These are phyloP conservation scores for Debaryomyces subglobosus DNA, from an alignment of 1,139 yeast genomes.

Conservation along the genomic window DNA sequence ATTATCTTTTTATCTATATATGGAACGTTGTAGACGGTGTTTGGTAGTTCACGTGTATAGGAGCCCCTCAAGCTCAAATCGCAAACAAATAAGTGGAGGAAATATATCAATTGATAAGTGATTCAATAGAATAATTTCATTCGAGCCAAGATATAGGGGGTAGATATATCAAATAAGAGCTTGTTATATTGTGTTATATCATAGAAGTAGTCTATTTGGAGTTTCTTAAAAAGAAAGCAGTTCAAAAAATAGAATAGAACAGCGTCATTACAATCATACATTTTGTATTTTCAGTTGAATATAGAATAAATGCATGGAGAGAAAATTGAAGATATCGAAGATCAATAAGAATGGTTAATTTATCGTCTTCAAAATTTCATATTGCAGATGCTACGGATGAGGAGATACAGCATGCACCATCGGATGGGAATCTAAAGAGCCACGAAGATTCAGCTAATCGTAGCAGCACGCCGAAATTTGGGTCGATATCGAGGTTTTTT, in stretches of 20 bases:
- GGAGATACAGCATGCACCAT: neutral
- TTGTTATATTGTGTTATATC: neutral
- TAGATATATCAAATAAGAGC: neutral
- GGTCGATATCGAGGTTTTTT: constrained; percentile 24
- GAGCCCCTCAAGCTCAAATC: neutral
- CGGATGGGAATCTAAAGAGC: neutral
- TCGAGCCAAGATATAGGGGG: neutral
- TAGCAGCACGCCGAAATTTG: neutral
- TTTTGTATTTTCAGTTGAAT: neutral
- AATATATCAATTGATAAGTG: constrained; percentile 2
- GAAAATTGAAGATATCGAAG: neutral
- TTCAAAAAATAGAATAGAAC: neutral
- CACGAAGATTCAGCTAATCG: constrained; percentile 1
- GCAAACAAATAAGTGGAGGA: neutral
- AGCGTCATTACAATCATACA: neutral
- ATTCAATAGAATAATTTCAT: neutral
- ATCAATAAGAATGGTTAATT: constrained; percentile 7
- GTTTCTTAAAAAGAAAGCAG: neutral
- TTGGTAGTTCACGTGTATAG: constrained; percentile 1
- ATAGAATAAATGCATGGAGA: constrained; percentile 4
- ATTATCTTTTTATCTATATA: neutral
- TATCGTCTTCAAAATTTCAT: constrained; percentile 4
- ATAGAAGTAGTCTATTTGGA: neutral
- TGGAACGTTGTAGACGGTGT: neutral
- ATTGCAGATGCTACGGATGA: constrained; percentile 1